A percentile compares a stretch with the other conserved stretches of the same genome.
Conservation (phyloP, 805 yeast genomes). For the Saccharomycopsis oosterbeekiorum region DNA sequence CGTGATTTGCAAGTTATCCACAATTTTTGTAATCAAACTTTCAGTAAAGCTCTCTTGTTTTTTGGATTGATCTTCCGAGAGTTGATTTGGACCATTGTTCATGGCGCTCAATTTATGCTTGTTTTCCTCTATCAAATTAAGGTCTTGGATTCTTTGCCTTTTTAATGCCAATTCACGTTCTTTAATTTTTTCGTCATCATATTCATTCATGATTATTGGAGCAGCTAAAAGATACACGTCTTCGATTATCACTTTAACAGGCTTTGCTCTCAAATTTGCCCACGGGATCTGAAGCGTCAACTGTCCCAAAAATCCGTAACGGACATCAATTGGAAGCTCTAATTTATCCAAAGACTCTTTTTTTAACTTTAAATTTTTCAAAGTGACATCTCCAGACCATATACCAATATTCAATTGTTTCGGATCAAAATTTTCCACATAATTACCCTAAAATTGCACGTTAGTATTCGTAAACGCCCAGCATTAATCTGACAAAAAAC, state of each 20-base stretch:
- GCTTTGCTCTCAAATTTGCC: conserved; percentile 88
- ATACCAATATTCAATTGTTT: conserved; percentile 91
- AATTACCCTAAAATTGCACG: conserved; percentile 36
- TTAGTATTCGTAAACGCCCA: conserved; percentile 4
- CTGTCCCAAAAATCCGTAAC: conserved; percentile 83
- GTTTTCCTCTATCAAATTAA: conserved; percentile 38
- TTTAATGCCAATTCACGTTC: conserved; percentile 57
- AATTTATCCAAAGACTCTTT: conserved; percentile 84
- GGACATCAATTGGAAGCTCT: conserved; percentile 77
- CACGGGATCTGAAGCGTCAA: conserved; percentile 90
- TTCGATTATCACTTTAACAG: conserved; percentile 79
- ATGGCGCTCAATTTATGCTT: conserved; percentile 27
- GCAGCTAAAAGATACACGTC: conserved; percentile 77
- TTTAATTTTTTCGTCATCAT: conserved; percentile 50
- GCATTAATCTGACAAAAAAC: no score
- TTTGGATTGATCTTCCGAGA: conserved; percentile 21
- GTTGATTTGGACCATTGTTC: conserved; percentile 24
- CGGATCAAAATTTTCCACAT: conserved; percentile 93
- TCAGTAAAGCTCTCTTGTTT: conserved; percentile 79
- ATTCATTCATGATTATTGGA: conserved; percentile 55
- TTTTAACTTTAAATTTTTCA: conserved; percentile 66
- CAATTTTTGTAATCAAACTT: conserved; percentile 75
- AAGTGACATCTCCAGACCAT: conserved; percentile 94
- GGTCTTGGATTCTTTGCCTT: conserved; percentile 53
- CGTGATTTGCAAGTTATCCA: conserved; percentile 86